phyloP scores from a whole-genome alignment of 768 basidiomycete species.

The Lentinula lateritia region DNA sequence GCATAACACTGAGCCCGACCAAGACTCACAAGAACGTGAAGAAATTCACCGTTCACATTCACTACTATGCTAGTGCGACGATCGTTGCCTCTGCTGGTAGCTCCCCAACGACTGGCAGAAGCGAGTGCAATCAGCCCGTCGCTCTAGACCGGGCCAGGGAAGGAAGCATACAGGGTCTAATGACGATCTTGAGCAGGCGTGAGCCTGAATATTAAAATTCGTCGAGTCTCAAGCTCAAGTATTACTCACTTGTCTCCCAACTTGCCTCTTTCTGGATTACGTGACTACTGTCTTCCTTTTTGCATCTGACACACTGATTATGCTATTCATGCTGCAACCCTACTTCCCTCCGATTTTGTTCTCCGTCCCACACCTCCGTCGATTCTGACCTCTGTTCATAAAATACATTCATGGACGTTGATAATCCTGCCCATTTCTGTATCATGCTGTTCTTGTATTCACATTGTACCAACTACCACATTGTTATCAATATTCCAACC shows the following conservation, averaged over 20 bases:
- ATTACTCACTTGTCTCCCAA: no score
- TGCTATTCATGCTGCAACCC: no score
- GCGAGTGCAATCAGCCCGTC: neutral
- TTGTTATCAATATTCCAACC: neutral
- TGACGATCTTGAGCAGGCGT: conserved; percentile 2
- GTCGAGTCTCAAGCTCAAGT: neutral
- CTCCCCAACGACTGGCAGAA: no score
- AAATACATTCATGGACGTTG: neutral
- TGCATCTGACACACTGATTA: no score
- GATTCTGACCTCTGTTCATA: neutral
- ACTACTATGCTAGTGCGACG: neutral
- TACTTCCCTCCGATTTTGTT: neutral
- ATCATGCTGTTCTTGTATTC: neutral
- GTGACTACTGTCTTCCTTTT: neutral
- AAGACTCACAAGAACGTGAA: neutral
- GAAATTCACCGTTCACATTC: conserved; percentile 1
- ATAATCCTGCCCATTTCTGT: neutral
- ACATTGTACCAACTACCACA: neutral
- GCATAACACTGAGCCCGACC: neutral
- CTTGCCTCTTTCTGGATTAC: neutral
- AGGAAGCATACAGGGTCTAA: conserved; percentile 1
- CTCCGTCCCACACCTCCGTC: neutral
- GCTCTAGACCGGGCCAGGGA: neutral
- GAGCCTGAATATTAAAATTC: neutral
- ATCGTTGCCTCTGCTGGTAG: neutral